Conservation (phyloP, 805 yeast genomes). For the Hagleromyces aurorensis region DNA sequence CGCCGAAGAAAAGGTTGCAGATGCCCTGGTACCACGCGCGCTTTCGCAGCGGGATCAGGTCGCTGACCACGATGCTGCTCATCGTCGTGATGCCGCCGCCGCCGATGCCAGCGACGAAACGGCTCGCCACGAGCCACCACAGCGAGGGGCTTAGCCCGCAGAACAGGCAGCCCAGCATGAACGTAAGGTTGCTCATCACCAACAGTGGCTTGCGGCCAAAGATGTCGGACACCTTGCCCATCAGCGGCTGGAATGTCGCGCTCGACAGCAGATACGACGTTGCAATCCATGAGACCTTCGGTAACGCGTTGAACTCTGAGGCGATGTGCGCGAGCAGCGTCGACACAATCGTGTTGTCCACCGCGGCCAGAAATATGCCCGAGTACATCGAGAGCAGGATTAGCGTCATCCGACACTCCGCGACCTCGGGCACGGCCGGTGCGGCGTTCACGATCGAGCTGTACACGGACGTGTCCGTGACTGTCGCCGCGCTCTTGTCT, state of each 20-base stretch:
- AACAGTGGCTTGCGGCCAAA: conserved; percentile 55
- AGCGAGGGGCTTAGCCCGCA: conserved; percentile 47
- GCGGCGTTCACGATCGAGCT: conserved; percentile 11
- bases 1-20: conserved; percentile 65
- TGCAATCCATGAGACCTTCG: conserved; percentile 65
- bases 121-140: conserved; percentile 40
- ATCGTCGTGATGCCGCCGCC: conserved; percentile 81
- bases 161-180: conserved; percentile 48
- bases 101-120: conserved; percentile 78
- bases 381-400: conserved; percentile 38
- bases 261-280: conserved; percentile 60
- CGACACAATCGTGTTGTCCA: conserved; percentile 62
- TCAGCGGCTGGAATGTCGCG: conserved; percentile 67
- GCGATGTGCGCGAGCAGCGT: conserved; percentile 60
- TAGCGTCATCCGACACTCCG: too few relatives aligned
- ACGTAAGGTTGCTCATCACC: conserved; percentile 45
- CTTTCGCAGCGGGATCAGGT: conserved; percentile 65
- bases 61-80: conserved; percentile 68
- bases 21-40: conserved; percentile 81
- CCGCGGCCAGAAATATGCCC: conserved; percentile 51
- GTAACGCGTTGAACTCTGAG: conserved; percentile 56
- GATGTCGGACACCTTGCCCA: conserved; percentile 63
- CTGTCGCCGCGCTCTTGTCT: neutral
- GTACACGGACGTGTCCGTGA: conserved; percentile 1
- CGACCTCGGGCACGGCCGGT: too few relatives aligned